Base-by-base conservation (phyloP, 441 rosid species). In the Adansonia grandidieri region DNA sequence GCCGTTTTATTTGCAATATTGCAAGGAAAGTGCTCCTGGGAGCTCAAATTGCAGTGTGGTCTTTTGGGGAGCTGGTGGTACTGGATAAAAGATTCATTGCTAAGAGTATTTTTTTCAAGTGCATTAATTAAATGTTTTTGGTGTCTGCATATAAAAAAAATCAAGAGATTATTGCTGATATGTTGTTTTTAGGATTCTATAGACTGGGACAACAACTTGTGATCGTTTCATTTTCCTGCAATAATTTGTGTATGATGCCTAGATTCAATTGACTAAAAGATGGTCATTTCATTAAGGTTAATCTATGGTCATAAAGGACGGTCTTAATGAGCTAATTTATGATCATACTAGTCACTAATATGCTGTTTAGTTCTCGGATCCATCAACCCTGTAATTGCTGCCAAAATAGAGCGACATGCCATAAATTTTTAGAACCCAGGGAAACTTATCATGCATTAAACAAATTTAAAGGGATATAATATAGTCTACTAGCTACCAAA, bases 391-490 rank as follows among this genome's bases (percentile, higher is more conserved):
- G 20, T 65, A 15, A 42, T 37, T 65, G 20, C 48, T 15, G 19
- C 70, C 17, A 65, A 65, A 65, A 65, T 65, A 15, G 22, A 14
- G 70, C 1, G 7, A 62, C 5, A 24, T 61, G 28, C n/a, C 66
- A 61, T 10, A 28, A 48, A 48, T 57, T 69, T 69, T 48, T 47
- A 15, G 42, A 69, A 69, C 2, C 57, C 22, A 22, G 6, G 19
- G 57, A 69, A 48, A 5, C 53, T 45, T 19, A 45, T 45, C n/a
- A 68, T 45, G 40, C 54, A 68, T 68, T 48, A 68, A 19, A 68
- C 72, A 68, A 68, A 17, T 68, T 45, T 13, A 68, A 67, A 5
- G 22, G n/a, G 8, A 4, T 62, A 62, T 28, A 5, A 62, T 62
- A 4, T 22, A 20, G 64, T 20, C 65, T 5, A 37, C 9, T 10